phyloP scores from a whole-genome alignment of 2,329 filamentous ascomycete species.

The Calonectria fujianensis region DNA sequence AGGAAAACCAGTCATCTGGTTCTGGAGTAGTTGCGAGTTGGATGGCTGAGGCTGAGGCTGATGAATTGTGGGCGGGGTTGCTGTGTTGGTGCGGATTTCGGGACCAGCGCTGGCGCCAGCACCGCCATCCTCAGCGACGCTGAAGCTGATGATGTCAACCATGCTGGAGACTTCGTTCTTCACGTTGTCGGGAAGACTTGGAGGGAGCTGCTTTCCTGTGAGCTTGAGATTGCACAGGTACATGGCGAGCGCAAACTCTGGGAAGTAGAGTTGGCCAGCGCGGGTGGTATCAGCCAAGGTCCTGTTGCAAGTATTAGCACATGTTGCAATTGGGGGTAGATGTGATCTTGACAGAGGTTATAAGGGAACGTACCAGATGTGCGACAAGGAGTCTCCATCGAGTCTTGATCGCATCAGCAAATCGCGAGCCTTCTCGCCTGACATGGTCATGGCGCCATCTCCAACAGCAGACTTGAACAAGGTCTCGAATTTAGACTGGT shows the following conservation, averaged over 20 bases:
- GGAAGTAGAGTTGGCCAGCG: slow-evolving; percentile 96
- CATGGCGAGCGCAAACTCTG: slow-evolving; percentile 98
- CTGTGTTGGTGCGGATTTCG: slow-evolving; percentile 76
- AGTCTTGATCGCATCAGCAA: slow-evolving; percentile 91
- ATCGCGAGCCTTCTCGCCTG: slow-evolving; percentile 94
- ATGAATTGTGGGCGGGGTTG: slow-evolving; percentile 74
- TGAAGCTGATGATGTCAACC: slow-evolving; percentile 99
- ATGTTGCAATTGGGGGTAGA: not conserved
- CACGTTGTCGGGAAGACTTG: slow-evolving; percentile 85
- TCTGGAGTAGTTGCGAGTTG: slow-evolving; percentile 78
- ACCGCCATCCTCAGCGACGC: slow-evolving; percentile 82
- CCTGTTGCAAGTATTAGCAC: slow-evolving; percentile 68
- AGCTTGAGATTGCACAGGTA: slow-evolving; percentile 97
- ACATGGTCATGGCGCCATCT: slow-evolving; percentile 88
- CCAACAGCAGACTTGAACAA: slow-evolving; percentile 97
- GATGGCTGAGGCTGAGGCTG: slow-evolving; percentile 85
- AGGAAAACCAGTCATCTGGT: slow-evolving; percentile 82
- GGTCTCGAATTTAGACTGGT: slow-evolving; percentile 98
- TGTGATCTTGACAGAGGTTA: not conserved
- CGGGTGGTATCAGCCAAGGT: slow-evolving; percentile 96
- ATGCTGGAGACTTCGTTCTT: slow-evolving; percentile 99
- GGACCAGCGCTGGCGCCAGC: slow-evolving; percentile 76
- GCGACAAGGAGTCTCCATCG: slow-evolving; percentile 89
- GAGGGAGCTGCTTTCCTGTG: slow-evolving; percentile 88
- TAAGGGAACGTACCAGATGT: slow-evolving; percentile 83